Evolutionary conservation across 2,329 filamentous ascomycete genomes (phyloP), one percentile per base, ranked within the genome.

Genomic region (Aspergillus sp.): DNA sequence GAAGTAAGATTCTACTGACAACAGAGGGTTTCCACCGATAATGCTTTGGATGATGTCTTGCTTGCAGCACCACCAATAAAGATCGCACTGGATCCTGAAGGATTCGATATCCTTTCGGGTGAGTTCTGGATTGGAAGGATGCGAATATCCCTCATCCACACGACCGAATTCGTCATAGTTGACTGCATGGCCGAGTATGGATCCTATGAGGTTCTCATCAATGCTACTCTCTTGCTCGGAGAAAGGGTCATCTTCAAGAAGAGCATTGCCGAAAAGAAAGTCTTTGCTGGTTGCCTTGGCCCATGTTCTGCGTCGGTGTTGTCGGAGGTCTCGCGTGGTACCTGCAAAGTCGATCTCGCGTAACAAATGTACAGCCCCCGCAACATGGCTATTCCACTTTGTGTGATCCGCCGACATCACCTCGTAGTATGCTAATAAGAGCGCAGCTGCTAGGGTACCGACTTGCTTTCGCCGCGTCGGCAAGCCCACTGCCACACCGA

Each of bases 31-130:
- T 8, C 90, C 93, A 60, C 92, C 94, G 20, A 97, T 76, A 55
- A 96, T 83, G 66, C 89, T 91, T 69, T 96, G 93, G 61, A 93
- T 95, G 8, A 89, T 84, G 68, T 97, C 94, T 77, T 96, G 94
- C 71, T 96, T 95, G 62, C 83, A 87, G 68, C 92, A 96, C 89
- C 91, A 96, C 92, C 93, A 99, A 66, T 88, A 95, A 4, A 97
- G 74, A 71, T 97, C 94, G 58, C 88, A 84, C 36, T 94, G 79
- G 14, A 88, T 86, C 63, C 94, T 88, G 64, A 89, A 95, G 38
- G 82, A 85, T 56, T 90, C 86, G 45, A 95, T 80, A 55, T 97
- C 92, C 55, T 76, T 76, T 14, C 68, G 65, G 9, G 73, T 71
- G 26, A 76, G 74, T 49, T 70, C 57, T 63, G 47, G 72, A 60